A percentile compares a stretch with the other conserved stretches of the same genome.
phyloP scores from a whole-genome alignment of 345 rosid genomes.

The Salix arbutifolia region DNA sequence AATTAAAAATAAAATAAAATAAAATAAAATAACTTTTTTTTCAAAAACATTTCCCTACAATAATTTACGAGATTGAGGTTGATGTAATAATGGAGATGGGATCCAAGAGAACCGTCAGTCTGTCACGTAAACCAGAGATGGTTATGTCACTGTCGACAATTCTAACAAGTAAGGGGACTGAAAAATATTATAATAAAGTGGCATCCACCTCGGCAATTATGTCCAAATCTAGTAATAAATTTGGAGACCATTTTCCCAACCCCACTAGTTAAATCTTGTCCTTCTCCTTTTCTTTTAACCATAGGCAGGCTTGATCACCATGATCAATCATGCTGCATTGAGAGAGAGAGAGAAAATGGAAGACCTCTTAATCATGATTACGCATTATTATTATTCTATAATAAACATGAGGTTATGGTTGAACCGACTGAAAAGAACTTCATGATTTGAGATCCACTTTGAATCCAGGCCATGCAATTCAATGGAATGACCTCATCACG shows the following conservation, averaged over 20 bases:
- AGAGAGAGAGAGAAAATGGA: too few relatives aligned
- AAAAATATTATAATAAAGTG: not conserved
- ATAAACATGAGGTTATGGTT: constrained; percentile 20
- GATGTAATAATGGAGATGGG: too few relatives aligned
- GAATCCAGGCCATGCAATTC: not conserved
- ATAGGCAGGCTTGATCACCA: not conserved
- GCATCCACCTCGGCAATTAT: not conserved
- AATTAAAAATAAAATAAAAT: too few relatives aligned
- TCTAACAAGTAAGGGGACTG: not conserved
- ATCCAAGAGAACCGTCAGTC: too few relatives aligned
- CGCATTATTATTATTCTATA: not conserved
- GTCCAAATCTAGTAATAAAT: not conserved
- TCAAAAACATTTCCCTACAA: too few relatives aligned
- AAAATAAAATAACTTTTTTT: too few relatives aligned
- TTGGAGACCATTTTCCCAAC: not conserved
- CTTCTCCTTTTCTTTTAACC: not conserved
- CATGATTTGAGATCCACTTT: not conserved
- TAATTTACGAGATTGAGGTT: too few relatives aligned
- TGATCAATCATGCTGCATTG: not conserved
- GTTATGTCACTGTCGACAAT: not conserved
- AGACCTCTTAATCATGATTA: not conserved
- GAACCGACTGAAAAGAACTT: not conserved
- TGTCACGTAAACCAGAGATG: too few relatives aligned
- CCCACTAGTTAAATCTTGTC: not conserved
- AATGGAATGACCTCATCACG: not conserved